Base-by-base conservation (phyloP, 768 basidiomycete genomes). In the Boletus rubropictus region DNA sequence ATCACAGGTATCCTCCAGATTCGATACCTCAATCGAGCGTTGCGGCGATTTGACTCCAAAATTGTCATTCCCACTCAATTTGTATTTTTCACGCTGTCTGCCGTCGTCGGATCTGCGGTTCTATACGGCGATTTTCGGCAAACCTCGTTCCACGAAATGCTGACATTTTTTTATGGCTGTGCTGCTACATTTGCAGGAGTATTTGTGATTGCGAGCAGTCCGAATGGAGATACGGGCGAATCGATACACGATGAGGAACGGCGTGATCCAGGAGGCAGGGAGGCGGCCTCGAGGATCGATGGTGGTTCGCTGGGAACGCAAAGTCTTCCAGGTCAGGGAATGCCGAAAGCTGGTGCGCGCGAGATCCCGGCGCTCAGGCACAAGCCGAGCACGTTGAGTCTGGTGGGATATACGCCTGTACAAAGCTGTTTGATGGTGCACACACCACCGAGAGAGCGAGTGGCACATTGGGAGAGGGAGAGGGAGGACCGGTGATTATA, bases 11-110 rank as follows among this genome's bases (percentile, higher is more conserved):
- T 91, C 39, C 82, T 87, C n/a, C 89, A 92, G 69, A 84, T 92
- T 50, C 75, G 77, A 54, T 91, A 90, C 60, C 74, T 89, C 42
- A 90, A 90, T 57, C 74, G 89, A 48, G 93, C 94, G 7, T 65
- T 97, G 38, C 94, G 90, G 82, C 79, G 83, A 18, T 98, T 97
- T 64, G 91, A 96, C 61, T 84, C 88, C 66, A 95, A 96, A 71
- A 87, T 84, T 43, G 94, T 97, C 21, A 90, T 98, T 53, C 95
- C 94, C 5, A 84, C 84, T 12, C 94, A 97, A 72, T 98, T 96
- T 63, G 91, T 95, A 25, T 75, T 92, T 46, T 98, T 98, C 71
- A 94, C 89, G 21, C 73, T 98, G 29, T 91, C 89, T 5, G 91
- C 90, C 5, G 94, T 99, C 55, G 71, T 89, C 46, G 95, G 94